Conservation (phyloP, 345 rosid species). For the Melaleuca quinquenervia region DNA sequence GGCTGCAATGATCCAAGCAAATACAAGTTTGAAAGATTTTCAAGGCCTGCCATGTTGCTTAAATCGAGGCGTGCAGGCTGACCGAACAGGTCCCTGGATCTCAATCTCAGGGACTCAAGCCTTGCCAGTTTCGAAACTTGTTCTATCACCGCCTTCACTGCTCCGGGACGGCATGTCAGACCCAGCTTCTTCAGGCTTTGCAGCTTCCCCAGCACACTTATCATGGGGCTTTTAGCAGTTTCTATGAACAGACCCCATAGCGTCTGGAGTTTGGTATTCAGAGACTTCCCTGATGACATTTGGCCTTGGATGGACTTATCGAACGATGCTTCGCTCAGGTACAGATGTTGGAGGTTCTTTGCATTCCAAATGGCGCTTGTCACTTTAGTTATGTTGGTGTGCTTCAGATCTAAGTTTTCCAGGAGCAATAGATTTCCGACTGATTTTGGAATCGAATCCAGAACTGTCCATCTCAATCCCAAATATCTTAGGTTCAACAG, state of each 20-base stretch:
- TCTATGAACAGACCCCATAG: conserved; percentile 17
- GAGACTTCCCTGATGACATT: neutral
- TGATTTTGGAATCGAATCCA: conserved; percentile 12
- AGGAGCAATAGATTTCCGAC: conserved; percentile 8
- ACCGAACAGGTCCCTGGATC: conserved; percentile 11
- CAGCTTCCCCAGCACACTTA: neutral
- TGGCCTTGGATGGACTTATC: neutral
- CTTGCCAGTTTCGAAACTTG: neutral
- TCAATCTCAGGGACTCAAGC: conserved; percentile 17
- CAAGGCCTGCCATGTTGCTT: neutral
- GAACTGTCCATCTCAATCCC: conserved; percentile 16
- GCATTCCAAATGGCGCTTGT: conserved; percentile 9
- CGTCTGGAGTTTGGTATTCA: conserved; percentile 6
- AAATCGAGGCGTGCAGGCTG: conserved; percentile 10
- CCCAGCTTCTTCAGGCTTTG: conserved; percentile 15
- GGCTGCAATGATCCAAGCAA: conserved; percentile 11
- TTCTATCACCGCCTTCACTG: neutral
- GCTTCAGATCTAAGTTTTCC: conserved; percentile 32
- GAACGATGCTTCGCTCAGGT: conserved; percentile 2
- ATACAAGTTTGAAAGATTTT: conserved; percentile 13
- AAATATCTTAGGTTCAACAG: conserved; percentile 7
- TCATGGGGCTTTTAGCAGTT: neutral
- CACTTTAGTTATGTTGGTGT: conserved; percentile 12
- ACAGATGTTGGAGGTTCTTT: conserved; percentile 12
- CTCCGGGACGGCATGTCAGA: conserved; percentile 12